Conservation (phyloP, 805 yeast genomes). For the Komagataella populi region DNA sequence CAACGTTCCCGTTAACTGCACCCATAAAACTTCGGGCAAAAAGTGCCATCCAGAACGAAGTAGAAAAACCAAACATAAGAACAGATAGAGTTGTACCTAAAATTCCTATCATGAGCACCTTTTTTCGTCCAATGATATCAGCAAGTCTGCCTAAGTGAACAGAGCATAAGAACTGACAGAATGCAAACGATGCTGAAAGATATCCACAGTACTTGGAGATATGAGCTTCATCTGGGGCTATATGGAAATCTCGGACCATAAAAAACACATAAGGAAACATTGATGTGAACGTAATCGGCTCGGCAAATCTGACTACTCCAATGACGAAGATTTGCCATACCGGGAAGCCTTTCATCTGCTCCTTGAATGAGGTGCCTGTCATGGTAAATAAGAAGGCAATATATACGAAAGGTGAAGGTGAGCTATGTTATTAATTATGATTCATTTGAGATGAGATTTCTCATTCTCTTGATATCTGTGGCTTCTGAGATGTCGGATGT, state of each 20-base stretch:
- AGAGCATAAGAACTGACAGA: constrained; percentile 42
- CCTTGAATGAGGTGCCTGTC: constrained; percentile 18
- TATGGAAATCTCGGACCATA: constrained; percentile 44
- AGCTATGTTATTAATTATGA: background rate
- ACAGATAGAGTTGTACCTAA: constrained; percentile 35
- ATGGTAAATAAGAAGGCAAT: background rate
- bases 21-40: constrained; percentile 42
- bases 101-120: constrained; percentile 35
- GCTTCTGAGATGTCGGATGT: background rate
- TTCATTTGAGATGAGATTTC: background rate
- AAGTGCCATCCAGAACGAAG: constrained; percentile 36
- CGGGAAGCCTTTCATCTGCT: constrained; percentile 46
- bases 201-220: constrained; percentile 51
- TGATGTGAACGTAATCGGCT: constrained; percentile 53
- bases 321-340: constrained; percentile 29
- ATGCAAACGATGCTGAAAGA: constrained; percentile 47
- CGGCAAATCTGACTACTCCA: constrained; percentile 37
- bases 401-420: background rate
- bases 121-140: constrained; percentile 44
- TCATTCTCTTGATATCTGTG: background rate
- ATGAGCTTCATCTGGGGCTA: constrained; percentile 35
- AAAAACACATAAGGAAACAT: constrained; percentile 51
- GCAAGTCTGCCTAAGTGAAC: constrained; percentile 47
- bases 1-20: constrained; percentile 47
- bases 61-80: constrained; percentile 38